A percentile compares a stretch with the other conserved stretches of the same genome.
Conservation (phyloP, 140 eudicot genomes). For the Flaveria floridana region DNA sequence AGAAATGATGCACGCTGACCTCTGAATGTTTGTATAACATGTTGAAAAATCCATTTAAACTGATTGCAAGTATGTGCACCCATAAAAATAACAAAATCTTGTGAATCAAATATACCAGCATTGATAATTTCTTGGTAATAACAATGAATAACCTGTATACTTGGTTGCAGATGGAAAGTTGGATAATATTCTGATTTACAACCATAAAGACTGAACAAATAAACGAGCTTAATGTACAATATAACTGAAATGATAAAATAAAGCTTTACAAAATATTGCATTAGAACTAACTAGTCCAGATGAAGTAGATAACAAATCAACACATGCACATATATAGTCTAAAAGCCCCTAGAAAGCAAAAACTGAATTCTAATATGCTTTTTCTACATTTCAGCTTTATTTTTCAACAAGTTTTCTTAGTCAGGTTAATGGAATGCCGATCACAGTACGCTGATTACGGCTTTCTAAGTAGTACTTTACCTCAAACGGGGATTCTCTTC, state of each 20-base stretch:
- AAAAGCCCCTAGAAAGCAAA: too few species aligned
- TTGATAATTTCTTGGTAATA: not conserved
- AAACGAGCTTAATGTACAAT: not conserved
- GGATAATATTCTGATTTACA: not conserved
- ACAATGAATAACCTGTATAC: too few species aligned
- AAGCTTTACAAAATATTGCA: constrained; percentile 21
- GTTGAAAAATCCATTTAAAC: not conserved
- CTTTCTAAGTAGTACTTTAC: not conserved
- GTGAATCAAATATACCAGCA: not conserved
- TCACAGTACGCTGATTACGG: not conserved
- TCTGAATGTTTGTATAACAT: not conserved
- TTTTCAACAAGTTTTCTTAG: not conserved
- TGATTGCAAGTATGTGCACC: not conserved
- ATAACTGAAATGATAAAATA: not conserved
- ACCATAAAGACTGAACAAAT: not conserved
- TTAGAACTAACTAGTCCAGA: not conserved
- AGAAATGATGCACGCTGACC: constrained; percentile 34
- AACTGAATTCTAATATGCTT: too few species aligned
- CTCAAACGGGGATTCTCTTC: constrained; percentile 51
- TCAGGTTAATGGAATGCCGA: not conserved
- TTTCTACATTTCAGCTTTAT: too few species aligned
- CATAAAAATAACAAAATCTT: not conserved
- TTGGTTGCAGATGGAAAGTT: too few species aligned
- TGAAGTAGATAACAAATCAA: not conserved
- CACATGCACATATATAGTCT: constrained; percentile 5